Evolutionary conservation across 2,329 filamentous ascomycete genomes (phyloP), one percentile per base, ranked within the genome.

Genomic region (Penicillium italicum): DNA sequence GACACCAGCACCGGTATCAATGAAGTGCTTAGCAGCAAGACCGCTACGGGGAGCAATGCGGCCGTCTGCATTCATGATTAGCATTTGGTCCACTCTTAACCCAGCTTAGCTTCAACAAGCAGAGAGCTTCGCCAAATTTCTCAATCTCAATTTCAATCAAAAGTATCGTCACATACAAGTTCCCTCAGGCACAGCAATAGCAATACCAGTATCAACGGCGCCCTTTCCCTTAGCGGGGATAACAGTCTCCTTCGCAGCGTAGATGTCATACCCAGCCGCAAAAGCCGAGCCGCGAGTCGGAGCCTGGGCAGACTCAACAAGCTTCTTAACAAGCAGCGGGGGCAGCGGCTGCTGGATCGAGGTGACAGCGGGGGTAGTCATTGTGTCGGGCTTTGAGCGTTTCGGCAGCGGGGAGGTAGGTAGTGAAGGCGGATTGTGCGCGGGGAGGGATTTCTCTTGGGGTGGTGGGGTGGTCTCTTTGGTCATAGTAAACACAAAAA

Each of bases 211-310:
- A 66, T 92, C 89, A 36, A 97, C 91, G 30, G 97, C 78, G 0
- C 80, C 91, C 76, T 96, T 91, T 63, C 91, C 92, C 57, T 90
- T 82, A 2, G 89, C 85, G 0, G 92, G 92, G 54, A 99, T 86
- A 2, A 83, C 82, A 4, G 86, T 87, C 36, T 88, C 84, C 68
- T 85, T 84, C 2, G 91, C 84, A 49, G 80, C 88, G 76, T 97
- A 97, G 56, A 99, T 72, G 75, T 99, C 94, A 77, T 97, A 97
- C 34, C 94, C 94, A 1, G 94, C 94, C 0, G 94, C 90, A 69
- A 90, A 92, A 50, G 86, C 88, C 63, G 90, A 95, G 63, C 94
- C 94, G 53, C 93, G 86, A 0, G 91, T 97, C 11, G 94, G 94
- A 24, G 92, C 81, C 44, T 82, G 84, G n/a, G 88, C 94, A 61